phyloP scores from a whole-genome alignment of 352 stramenopile species.

The Hyaloperonospora arabidopsidis region DNA sequence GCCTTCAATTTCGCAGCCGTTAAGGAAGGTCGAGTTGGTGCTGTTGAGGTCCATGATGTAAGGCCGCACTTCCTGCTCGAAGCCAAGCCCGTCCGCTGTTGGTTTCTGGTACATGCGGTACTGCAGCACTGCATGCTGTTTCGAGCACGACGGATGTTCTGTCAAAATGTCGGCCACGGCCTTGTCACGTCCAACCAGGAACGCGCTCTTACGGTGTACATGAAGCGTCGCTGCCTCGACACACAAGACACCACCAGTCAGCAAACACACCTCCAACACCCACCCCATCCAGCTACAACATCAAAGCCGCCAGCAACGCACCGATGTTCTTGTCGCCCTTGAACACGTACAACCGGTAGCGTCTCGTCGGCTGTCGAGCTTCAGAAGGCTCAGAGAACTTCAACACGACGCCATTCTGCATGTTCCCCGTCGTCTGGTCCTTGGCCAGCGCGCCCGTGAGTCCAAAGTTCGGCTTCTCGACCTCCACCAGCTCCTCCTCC shows the following conservation, averaged over 20 bases:
- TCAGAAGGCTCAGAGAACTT: conserved; percentile 97
- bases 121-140: conserved; percentile 97
- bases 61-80: conserved; percentile 69
- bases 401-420: conserved; percentile 94
- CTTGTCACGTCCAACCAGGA: conserved; percentile 90
- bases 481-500: conserved; percentile 53
- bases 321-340: conserved; percentile 82
- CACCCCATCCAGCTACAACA: no score
- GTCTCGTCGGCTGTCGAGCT: conserved; percentile 82
- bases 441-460: conserved; percentile 94
- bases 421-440: conserved; percentile 92
- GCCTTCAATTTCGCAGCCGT: conserved; percentile 88
- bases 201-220: conserved; percentile 93
- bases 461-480: conserved; percentile 95
- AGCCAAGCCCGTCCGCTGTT: conserved; percentile 45
- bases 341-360: conserved; percentile 97
- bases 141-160: conserved; percentile 91
- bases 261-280: not conserved
- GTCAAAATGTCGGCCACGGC: conserved; percentile 92
- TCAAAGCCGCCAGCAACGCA: conserved; percentile 16
- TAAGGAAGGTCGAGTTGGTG: conserved; percentile 97
- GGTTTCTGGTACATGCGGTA: conserved; percentile 82
- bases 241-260: not conserved
- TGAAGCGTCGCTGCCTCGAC: conserved; percentile 86
- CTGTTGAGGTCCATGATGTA: conserved; percentile 98